Percentiles rank a stretch among this genome's conserved stretches.
phyloP scores from a whole-genome alignment of 768 basidiomycete genomes.

The Boletus speciosus region DNA sequence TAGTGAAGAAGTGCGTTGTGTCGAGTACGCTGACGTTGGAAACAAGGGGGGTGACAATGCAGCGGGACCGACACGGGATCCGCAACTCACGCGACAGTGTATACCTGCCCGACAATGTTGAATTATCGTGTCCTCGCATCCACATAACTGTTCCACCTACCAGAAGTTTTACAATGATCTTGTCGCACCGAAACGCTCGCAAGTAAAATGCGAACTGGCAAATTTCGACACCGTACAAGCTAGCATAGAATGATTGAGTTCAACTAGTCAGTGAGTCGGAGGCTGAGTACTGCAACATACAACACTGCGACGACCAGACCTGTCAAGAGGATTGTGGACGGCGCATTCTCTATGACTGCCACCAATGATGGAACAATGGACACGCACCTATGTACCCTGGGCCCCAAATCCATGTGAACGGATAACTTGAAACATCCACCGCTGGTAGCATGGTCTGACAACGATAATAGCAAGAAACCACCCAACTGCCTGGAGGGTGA shows the following conservation, averaged over 20 bases:
- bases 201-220: conserved; percentile 10
- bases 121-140: background rate
- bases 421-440: conserved; percentile 1
- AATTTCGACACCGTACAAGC: conserved; percentile 6
- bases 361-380: background rate
- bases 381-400: conserved; percentile 9
- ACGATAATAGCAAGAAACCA: background rate
- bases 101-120: conserved; percentile 3
- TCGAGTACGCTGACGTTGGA: conserved; percentile 3
- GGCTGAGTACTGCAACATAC: background rate
- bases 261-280: no score
- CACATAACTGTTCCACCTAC: background rate
- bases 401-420: background rate
- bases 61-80: background rate
- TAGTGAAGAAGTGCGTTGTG: background rate
- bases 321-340: background rate
- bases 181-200: conserved; percentile 1
- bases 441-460: background rate
- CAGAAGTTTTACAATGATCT: background rate
- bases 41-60: background rate
- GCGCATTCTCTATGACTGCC: background rate
- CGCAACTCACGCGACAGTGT: conserved; percentile 1
- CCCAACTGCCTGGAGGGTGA: background rate
- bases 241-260: background rate
- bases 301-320: conserved; percentile 1